Evolutionary conservation across 2,329 filamentous ascomycete species (phyloP), one percentile per base, ranked within the genome.

Genomic region (Aspergillus jensenii): DNA sequence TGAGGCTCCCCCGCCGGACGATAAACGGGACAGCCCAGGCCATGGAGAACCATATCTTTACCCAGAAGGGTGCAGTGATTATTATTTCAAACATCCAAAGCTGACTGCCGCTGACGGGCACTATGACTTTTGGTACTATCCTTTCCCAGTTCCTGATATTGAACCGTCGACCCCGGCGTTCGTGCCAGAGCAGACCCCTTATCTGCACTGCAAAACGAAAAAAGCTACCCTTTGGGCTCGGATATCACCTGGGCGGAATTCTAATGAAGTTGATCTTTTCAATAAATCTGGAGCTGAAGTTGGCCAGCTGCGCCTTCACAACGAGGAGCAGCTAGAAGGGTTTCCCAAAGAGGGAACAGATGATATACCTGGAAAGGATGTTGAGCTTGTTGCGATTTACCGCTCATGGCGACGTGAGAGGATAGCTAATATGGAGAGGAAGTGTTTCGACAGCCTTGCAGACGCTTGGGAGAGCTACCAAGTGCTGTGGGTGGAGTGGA

Each of bases 201-300:
- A 44, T 6, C 17, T 44, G 1, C 12, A 21, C 6, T 44, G 41
- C 21, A 44, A 4, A 44, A 44, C 41, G 23, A 23, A 8, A 1
- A 19, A 11, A 1, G 17, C 12, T 14, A 14, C 12, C 0, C 41
- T 44, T 23, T 44, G 41, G 41, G 41, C 41, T 4, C 19, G 41
- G 2, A 0, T 12, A 2, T 4, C 17, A 8, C 14, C 4, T 5
- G 35, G 14, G 4, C 0, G 8, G 19, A n/a, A 44, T 0, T 15
- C 6, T 3, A 14, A 14, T 3, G 17, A 21, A 19, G 11, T 44
- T 0, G 0, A 23, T 12, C 17, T 44, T 14, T 14, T 23, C 0
- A 44, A 44, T 3, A 25, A 14, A 14, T 25, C 41, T 0, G 41
- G 41, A 6, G 1, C 9, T 11, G 3, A 21, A 0, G 5, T 44